phyloP scores from a whole-genome alignment of 2,329 filamentous ascomycete species.

The Gaeumannomyces sp. region DNA sequence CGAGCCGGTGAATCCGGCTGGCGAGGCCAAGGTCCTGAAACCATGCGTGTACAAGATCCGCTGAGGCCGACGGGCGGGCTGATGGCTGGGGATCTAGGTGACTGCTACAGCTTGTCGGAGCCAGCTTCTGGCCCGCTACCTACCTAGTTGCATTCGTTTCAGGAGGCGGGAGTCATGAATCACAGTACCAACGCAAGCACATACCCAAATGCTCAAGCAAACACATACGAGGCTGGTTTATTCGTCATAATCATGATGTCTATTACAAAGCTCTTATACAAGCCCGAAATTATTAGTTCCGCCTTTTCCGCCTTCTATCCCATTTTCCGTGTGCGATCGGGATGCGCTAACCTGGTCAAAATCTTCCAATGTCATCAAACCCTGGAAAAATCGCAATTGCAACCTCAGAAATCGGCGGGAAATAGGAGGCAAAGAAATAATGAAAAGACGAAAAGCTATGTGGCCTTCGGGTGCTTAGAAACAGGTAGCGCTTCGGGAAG shows the following conservation, averaged over 20 bases:
- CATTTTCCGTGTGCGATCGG: conserved; percentile 1
- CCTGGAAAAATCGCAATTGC: not conserved
- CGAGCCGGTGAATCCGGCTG: conserved; percentile 47
- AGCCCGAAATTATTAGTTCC: not conserved
- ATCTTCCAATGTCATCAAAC: not conserved
- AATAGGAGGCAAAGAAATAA: not conserved
- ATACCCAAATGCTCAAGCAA: not conserved
- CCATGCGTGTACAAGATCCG: conserved; percentile 94
- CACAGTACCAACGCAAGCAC: not conserved
- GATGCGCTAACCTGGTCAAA: not conserved
- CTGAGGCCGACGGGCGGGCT: conserved; percentile 28
- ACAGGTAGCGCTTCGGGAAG: not conserved
- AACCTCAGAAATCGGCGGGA: too few species aligned
- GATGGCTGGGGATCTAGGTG: too few species aligned
- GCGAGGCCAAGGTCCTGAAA: conserved; percentile 67
- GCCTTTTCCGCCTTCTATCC: not conserved
- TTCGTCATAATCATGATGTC: not conserved
- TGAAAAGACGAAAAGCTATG: not conserved
- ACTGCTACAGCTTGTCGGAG: too few species aligned
- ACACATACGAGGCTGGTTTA: conserved; percentile 17
- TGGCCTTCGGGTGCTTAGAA: not conserved
- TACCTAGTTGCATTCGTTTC: too few species aligned
- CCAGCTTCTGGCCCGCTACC: too few species aligned
- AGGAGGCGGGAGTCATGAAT: too few species aligned
- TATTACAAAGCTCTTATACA: not conserved